A percentile compares a stretch with the other conserved stretches of the same genome.
Conservation (phyloP, 768 basidiomycete genomes). For the Auricularia sp. region DNA sequence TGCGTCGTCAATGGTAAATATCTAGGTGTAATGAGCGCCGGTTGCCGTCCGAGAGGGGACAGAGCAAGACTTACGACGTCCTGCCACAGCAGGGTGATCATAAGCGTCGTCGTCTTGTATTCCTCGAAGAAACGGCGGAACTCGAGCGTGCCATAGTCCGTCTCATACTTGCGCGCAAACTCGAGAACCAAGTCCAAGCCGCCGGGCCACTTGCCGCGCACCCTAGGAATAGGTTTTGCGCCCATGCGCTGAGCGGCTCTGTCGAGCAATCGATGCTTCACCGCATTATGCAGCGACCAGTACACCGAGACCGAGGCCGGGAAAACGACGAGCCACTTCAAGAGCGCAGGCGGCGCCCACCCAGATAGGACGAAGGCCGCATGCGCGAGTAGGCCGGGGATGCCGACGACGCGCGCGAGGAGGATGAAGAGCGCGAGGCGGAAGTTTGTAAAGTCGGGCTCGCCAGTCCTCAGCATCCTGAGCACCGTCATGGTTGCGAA, state of each 20-base stretch:
- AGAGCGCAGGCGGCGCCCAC: not conserved
- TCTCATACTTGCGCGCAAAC: conserved; percentile 46
- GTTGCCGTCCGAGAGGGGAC: not conserved
- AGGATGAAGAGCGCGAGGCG: not conserved
- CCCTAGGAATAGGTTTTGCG: conserved; percentile 44
- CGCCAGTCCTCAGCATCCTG: not conserved
- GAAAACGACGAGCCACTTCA: not conserved
- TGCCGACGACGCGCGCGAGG: not conserved
- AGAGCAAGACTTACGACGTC: conserved; percentile 43
- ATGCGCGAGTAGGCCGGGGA: not conserved
- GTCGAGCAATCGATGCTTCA: not conserved
- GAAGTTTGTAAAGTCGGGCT: not conserved
- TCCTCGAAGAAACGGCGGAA: conserved; percentile 60
- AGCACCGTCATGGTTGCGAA: not conserved
- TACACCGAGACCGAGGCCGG: not conserved
- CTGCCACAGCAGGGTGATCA: conserved; percentile 57
- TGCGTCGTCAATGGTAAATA: conserved; percentile 66
- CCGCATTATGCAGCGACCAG: not conserved
- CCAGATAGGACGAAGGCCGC: not conserved
- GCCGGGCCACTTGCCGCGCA: conserved; percentile 68
- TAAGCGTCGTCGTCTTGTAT: conserved; percentile 61
- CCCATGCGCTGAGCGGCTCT: conserved; percentile 6
- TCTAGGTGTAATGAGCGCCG: conserved; percentile 26
- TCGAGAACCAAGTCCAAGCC: conserved; percentile 58
- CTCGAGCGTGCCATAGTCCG: conserved; percentile 51